phyloP scores from a whole-genome alignment of 805 yeast genomes.

The Kuraishia piskuri region DNA sequence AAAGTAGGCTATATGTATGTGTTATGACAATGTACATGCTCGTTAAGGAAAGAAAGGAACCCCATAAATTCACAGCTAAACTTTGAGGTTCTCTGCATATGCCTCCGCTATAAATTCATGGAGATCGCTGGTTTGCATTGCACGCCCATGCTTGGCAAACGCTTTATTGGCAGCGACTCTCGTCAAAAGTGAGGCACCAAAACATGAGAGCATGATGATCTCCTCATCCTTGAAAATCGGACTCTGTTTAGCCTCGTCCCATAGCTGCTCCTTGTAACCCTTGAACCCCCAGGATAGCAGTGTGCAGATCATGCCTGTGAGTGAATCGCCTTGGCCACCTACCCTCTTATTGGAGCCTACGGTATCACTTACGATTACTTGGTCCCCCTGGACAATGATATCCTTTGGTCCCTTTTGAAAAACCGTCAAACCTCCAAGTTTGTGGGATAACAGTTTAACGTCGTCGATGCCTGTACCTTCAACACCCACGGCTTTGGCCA shows the following conservation, averaged over 20 bases:
- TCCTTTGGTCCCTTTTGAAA: constrained; percentile 71
- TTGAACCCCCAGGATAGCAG: constrained; percentile 72
- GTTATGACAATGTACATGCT: not conserved
- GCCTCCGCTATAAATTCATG: constrained; percentile 61
- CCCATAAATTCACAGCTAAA: constrained; percentile 8
- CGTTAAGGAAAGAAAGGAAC: not conserved
- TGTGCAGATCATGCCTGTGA: constrained; percentile 81
- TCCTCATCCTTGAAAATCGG: constrained; percentile 22
- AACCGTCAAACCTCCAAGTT: constrained; percentile 50
- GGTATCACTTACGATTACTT: constrained; percentile 31
- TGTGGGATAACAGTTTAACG: constrained; percentile 34
- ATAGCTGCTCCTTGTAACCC: constrained; percentile 45
- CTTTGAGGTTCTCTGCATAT: constrained; percentile 37
- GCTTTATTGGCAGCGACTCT: constrained; percentile 61
- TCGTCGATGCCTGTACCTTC: constrained; percentile 15
- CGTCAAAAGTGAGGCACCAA: constrained; percentile 63
- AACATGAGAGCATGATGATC: constrained; percentile 45
- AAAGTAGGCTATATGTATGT: not conserved
- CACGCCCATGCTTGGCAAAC: constrained; percentile 53
- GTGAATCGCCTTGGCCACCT: constrained; percentile 96
- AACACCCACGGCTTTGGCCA: constrained; percentile 42
- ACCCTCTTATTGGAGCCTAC: constrained; percentile 73
- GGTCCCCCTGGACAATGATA: constrained; percentile 43
- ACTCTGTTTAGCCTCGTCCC: constrained; percentile 38
- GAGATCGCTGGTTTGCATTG: constrained; percentile 81